phyloP scores from a whole-genome alignment of 371 early-diverging fungal genomes.

The Zopfochytrium polystomum region DNA sequence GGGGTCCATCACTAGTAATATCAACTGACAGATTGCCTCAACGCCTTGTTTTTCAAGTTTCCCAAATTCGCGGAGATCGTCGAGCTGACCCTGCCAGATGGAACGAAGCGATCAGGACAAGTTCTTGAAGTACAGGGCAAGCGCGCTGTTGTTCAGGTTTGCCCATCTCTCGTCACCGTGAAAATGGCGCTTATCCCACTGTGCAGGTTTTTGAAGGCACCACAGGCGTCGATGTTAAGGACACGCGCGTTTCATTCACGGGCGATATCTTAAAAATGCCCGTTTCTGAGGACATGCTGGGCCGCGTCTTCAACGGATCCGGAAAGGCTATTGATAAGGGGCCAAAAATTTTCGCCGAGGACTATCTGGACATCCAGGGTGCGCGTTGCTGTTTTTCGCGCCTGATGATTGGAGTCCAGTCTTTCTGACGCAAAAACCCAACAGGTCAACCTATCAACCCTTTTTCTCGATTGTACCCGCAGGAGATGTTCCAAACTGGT shows the following conservation, averaged over 20 bases:
- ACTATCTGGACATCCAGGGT: conserved; percentile 98
- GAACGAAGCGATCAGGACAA: conserved; percentile 94
- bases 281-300: conserved; percentile 99
- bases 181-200: background rate
- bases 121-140: conserved; percentile 99
- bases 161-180: conserved; percentile 5
- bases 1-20: background rate
- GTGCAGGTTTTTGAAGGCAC: conserved; percentile 98
- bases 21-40: background rate
- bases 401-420: background rate
- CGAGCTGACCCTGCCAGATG: conserved; percentile 96
- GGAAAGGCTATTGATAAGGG: conserved; percentile 99
- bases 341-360: conserved; percentile 98
- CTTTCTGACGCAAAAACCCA: conserved; percentile 18
- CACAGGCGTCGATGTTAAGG: conserved; percentile 96
- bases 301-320: conserved; percentile 99
- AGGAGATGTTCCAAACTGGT: conserved; percentile 99
- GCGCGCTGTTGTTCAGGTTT: conserved; percentile 96
- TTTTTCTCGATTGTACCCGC: conserved; percentile 98
- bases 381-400: conserved; percentile 4
- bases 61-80: conserved; percentile 99
- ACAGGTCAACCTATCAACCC: conserved; percentile 99
- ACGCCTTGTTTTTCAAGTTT: conserved; percentile 55
- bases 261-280: conserved; percentile 98
- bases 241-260: conserved; percentile 96